Conservation (phyloP, 768 basidiomycete species). For the Lenzites betulinus region DNA sequence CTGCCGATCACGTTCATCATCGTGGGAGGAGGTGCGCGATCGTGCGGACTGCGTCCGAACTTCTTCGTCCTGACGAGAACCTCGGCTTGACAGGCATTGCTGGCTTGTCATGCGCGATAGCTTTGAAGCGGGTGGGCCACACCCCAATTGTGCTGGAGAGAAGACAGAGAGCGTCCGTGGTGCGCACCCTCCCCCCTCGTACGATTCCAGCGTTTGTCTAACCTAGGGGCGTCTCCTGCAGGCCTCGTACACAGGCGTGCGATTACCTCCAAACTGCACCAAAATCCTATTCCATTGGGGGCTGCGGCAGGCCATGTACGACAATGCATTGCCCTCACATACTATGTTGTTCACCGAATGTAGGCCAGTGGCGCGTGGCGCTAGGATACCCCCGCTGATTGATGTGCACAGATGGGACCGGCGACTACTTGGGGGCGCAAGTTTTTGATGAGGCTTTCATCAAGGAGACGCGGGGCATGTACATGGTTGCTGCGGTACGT, state of each 20-base stretch:
- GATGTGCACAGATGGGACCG: slow-evolving; percentile 22
- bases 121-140: slow-evolving; percentile 35
- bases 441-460: slow-evolving; percentile 32
- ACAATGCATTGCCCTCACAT: slow-evolving; percentile 24
- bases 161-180: slow-evolving; percentile 11
- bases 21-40: slow-evolving; percentile 32
- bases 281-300: slow-evolving; percentile 42
- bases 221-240: neutral
- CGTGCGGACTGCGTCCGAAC: neutral
- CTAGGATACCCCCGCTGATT: neutral
- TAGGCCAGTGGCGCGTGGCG: slow-evolving; percentile 12
- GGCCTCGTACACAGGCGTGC: slow-evolving; percentile 28
- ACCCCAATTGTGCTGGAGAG: slow-evolving; percentile 34
- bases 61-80: too few species aligned
- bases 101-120: slow-evolving; percentile 35
- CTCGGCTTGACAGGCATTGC: slow-evolving; percentile 27
- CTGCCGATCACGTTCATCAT: slow-evolving; percentile 32
- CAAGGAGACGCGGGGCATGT: slow-evolving; percentile 33
- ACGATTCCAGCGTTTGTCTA: neutral
- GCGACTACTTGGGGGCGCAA: slow-evolving; percentile 32
- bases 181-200: neutral
- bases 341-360: slow-evolving; percentile 28
- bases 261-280: slow-evolving; percentile 40
- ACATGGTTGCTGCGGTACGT: slow-evolving; percentile 32
- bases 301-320: slow-evolving; percentile 28